These are phyloP conservation scores for Cyclotella baltica DNA, from an alignment of 108 stramenopile species.

Conservation along the genomic window DNA sequence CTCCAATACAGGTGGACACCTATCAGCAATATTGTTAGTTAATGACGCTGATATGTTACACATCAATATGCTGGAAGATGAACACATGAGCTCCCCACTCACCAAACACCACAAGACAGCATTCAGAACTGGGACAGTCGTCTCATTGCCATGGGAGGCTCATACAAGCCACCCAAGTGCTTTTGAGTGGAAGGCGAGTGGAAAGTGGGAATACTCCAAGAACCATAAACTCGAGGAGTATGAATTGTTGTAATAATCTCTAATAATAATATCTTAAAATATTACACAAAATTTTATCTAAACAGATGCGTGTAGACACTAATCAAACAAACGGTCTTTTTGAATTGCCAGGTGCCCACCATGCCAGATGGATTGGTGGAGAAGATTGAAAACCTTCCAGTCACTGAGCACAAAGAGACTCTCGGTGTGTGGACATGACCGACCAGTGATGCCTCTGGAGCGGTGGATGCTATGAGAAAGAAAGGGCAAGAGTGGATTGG, in stretches of 20 bases:
- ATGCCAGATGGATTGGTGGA: neutral
- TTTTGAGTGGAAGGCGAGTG: conserved; percentile 2
- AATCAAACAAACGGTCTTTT: no score
- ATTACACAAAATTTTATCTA: no score
- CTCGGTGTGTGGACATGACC: neutral
- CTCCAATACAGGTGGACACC: neutral
- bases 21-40: neutral
- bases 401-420: neutral
- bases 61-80: neutral
- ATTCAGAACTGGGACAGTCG: conserved; percentile 9
- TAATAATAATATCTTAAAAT: no score
- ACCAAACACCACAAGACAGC: neutral
- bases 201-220: neutral
- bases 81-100: neutral
- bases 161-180: conserved; percentile 15
- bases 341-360: no score
- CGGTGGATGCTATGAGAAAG: neutral
- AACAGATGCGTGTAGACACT: no score
- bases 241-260: no score
- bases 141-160: conserved; percentile 10
- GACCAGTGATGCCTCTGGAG: neutral
- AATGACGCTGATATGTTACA: conserved; percentile 17
- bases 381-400: neutral
- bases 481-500: neutral
- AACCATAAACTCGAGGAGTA: neutral